Base-by-base conservation (phyloP, 257 asterid species). In the Solanum pinnatisectum region DNA sequence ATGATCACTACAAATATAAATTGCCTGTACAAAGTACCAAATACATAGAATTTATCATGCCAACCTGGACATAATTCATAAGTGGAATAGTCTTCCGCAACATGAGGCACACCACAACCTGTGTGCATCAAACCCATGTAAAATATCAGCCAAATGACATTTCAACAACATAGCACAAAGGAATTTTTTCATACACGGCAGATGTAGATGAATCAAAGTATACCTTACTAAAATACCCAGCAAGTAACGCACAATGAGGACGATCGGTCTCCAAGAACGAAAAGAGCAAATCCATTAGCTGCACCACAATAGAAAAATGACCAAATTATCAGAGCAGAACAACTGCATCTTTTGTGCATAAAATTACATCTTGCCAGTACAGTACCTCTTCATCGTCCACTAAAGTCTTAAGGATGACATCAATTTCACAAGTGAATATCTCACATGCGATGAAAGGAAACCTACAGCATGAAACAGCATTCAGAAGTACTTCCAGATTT, bases 181-280 rank as follows among this genome's bases (percentile, higher is more conserved):
- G 42, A 49, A 11, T 30, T 82, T 11, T 49, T 81, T 30, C 60
- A 81, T 46, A 46, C 44, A 32, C 13, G 33, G 87, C 10, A 42
- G 87, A 52, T 77, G 82, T 20, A 52, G 90, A 72, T 32, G 52
- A 87, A 88, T 87, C 67, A 52, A 81, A 77, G 84, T 92, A 65
- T 90, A 96, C 99, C 98, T 97, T 97, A 92, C 99, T 95, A 90
- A 97, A 97, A 92, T 97, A 97, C 90, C 99, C 99, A 84, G 99
- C 98, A 91, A 97, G 88, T 86, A 95, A 85, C 22, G 99, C 97
- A 91, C 98, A 93, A 88, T 97, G 99, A 87, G 93, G 92, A 60
- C 94, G 98, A 87, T 92, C 91, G 82, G 98, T 96, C 87, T 97
- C 98, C 95, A 97, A 92, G 92, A 97, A 97, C 33, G 99, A 97